Base-by-base conservation (phyloP, 73 alveolate species). In the Blepharisma japonicum region DNA sequence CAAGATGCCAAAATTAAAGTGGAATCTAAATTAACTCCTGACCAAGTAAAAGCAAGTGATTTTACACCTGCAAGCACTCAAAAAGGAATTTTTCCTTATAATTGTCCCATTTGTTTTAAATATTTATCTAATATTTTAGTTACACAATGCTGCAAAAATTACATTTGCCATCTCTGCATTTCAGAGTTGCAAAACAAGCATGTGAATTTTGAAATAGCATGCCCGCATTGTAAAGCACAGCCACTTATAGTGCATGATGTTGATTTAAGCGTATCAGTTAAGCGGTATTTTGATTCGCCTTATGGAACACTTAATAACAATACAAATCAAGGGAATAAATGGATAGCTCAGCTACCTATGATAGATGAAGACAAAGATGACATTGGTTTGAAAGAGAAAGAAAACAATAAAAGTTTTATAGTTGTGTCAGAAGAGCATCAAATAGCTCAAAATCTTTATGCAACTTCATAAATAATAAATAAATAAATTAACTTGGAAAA, bases 91-190 rank as follows among this genome's bases (percentile, higher is more conserved):
- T 86, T 83, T 82, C 71, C 77, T 48, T 86, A 80, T 55, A 55
- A 81, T 71, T 86, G 93, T 48, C 93, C 93, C 9, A 83, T 86
- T 8, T 86, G 93, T 56, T 71, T 81, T 49, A 38, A 87, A 51
- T 86, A 72, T 71, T 76, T 86, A 25, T 53, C 79, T 25, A n/a
- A n/a, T 14, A 85, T 85, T 25, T 77, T 85, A 7, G 45, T 25
- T 32, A 68, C 80, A 55, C 51, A 23, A 39, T 84, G 91, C 53
- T 84, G 91, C 45, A 32, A 53, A 20, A 84, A 84, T 51, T 84
- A 85, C 55, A 23, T 81, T 32, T 85, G 92, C 81, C 92, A 85
- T 74, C 81, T 55, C 32, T 85, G 92, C 67, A 83, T 83, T 39
- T 86, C 49, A 32, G 92, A 81, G 27, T 6, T 71, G 50, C 23